Percentiles rank a stretch among this genome's conserved stretches.
These are phyloP conservation scores for Prunus padus DNA, from an alignment of 306 rosid species.

Conservation along the genomic window DNA sequence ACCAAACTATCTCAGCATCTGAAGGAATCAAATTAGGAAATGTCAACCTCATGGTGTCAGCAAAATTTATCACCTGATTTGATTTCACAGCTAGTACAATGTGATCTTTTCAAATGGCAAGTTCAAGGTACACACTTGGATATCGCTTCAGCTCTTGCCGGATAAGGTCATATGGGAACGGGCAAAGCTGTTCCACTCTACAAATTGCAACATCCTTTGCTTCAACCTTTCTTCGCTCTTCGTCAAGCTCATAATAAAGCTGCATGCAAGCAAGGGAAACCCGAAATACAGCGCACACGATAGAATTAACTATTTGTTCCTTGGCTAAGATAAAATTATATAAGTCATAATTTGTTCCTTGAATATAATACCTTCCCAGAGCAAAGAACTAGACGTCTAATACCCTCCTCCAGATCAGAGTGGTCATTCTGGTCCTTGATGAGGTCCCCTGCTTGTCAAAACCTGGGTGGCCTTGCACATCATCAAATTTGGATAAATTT, in stretches of 20 bases:
- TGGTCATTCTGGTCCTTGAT: conserved; percentile 83
- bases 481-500: conserved; percentile 91
- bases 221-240: conserved; percentile 51
- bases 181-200: conserved; percentile 94
- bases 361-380: conserved; percentile 73
- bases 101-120: background rate
- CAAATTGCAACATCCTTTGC: conserved; percentile 88
- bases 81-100: too few species aligned
- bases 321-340: background rate
- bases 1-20: conserved; percentile 98
- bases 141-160: conserved; percentile 91
- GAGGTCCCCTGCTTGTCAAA: conserved; percentile 99
- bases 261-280: conserved; percentile 25
- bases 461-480: conserved; percentile 97
- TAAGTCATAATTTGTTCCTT: background rate
- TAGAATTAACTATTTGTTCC: background rate
- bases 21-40: conserved; percentile 23
- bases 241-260: conserved; percentile 96
- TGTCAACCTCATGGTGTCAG: conserved; percentile 16
- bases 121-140: conserved; percentile 63
- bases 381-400: conserved; percentile 82
- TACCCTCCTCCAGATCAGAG: conserved; percentile 77
- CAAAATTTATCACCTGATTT: too few species aligned
- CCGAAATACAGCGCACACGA: background rate
- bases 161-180: conserved; percentile 92